A percentile compares a stretch with the other conserved stretches of the same genome.
Conservation (phyloP, 108 stramenopile species). For the Pseudonitzschia multiseries region DNA sequence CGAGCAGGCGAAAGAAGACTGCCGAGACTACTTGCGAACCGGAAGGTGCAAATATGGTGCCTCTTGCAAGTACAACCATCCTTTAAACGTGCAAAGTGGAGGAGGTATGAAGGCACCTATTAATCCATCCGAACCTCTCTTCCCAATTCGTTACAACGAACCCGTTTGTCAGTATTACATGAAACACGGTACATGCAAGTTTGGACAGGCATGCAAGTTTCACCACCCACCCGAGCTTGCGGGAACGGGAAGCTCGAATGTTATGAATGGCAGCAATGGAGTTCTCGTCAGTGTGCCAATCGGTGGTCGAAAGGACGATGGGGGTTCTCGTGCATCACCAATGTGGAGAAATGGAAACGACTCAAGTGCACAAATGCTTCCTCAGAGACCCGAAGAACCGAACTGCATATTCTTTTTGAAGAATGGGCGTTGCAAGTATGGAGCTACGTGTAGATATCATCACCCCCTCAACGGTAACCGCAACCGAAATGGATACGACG, state of each 20-base stretch:
- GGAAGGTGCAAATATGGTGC: constrained; percentile 92
- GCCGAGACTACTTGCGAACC: constrained; percentile 87
- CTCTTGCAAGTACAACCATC: constrained; percentile 91
- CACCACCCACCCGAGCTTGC: constrained; percentile 71
- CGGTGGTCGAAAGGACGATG: constrained; percentile 25
- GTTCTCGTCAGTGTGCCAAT: constrained; percentile 10
- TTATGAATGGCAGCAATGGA: neutral
- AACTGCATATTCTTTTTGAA: constrained; percentile 89
- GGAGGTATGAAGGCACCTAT: constrained; percentile 76
- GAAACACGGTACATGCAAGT: constrained; percentile 93
- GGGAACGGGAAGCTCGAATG: constrained; percentile 7
- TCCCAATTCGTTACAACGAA: constrained; percentile 83
- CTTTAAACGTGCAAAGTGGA: constrained; percentile 82
- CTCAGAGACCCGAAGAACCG: constrained; percentile 83
- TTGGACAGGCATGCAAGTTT: constrained; percentile 91
- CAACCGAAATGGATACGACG: constrained; percentile 10
- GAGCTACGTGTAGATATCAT: constrained; percentile 89
- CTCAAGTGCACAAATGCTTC: constrained; percentile 49
- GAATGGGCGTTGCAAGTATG: constrained; percentile 90
- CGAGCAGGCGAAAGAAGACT: constrained; percentile 51
- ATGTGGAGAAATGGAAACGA: constrained; percentile 25
- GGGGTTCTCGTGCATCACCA: constrained; percentile 2
- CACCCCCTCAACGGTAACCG: constrained; percentile 60
- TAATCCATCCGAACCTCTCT: constrained; percentile 78
- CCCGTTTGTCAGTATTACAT: constrained; percentile 89